A percentile compares a stretch with the other conserved stretches of the same genome.
Evolutionary conservation across 306 rosid species (phyloP).

Genomic region (Vigna mungo): DNA sequence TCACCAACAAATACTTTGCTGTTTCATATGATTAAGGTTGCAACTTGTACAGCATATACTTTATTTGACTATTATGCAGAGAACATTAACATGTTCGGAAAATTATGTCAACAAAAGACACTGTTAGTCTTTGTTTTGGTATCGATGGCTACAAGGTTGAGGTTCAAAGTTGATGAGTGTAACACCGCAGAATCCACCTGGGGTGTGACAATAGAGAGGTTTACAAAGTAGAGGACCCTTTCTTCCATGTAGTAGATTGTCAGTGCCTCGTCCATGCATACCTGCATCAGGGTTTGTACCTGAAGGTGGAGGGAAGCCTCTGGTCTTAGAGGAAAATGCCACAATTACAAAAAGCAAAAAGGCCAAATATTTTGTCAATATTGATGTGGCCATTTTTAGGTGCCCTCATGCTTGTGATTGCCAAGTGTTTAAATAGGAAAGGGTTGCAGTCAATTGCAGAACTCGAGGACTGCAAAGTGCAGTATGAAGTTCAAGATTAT

Average conservation of each 20-base stretch:
- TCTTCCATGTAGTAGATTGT: background rate
- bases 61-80: background rate
- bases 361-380: background rate
- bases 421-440: constrained; percentile 23
- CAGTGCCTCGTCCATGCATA: constrained; percentile 6
- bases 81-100: background rate
- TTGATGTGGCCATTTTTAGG: constrained; percentile 35
- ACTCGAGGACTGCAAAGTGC: background rate
- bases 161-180: constrained; percentile 6
- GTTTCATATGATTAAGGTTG: background rate
- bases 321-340: constrained; percentile 24
- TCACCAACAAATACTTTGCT: background rate
- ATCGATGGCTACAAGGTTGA: background rate
- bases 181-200: constrained; percentile 14
- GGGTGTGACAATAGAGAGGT: constrained; percentile 33
- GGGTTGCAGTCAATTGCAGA: background rate
- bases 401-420: constrained; percentile 8
- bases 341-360: constrained; percentile 8
- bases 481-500: background rate
- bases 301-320: constrained; percentile 33
- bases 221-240: constrained; percentile 34
- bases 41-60: constrained; percentile 9
- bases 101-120: background rate
- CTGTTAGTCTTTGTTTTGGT: background rate
- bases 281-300: background rate